These are phyloP conservation scores for Cichorium intybus DNA, from an alignment of 140 eudicot species.

Conservation along the genomic window DNA sequence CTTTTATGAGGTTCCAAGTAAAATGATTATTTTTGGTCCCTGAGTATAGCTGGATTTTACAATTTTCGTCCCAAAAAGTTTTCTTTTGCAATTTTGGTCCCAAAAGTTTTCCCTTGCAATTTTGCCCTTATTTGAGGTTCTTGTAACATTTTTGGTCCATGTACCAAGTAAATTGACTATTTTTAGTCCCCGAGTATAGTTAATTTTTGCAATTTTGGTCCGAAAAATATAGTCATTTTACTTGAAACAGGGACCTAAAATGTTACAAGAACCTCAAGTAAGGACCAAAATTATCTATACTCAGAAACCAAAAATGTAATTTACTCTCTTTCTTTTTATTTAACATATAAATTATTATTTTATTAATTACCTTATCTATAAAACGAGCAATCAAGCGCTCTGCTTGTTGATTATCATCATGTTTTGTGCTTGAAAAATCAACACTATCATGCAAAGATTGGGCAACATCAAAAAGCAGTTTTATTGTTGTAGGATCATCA, in stretches of 20 bases:
- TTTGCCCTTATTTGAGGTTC: neutral
- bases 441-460: constrained; percentile 66
- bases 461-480: constrained; percentile 69
- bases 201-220: no score
- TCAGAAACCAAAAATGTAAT: no score
- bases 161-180: neutral
- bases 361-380: constrained; percentile 52
- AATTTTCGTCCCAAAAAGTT: no score
- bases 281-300: no score
- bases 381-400: constrained; percentile 61
- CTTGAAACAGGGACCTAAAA: no score
- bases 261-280: no score
- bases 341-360: no score
- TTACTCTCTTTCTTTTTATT: no score
- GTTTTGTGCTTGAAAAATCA: constrained; percentile 50
- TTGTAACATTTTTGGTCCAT: neutral
- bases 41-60: no score
- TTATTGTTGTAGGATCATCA: constrained; percentile 56
- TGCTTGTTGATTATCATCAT: constrained; percentile 66
- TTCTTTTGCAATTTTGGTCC: neutral
- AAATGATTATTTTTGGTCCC: neutral
- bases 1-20: neutral
- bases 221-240: no score
- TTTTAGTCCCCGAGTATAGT: no score
- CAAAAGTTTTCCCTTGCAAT: neutral